phyloP scores from a whole-genome alignment of 2,329 filamentous ascomycete genomes.

The Didymellaceae sp. region DNA sequence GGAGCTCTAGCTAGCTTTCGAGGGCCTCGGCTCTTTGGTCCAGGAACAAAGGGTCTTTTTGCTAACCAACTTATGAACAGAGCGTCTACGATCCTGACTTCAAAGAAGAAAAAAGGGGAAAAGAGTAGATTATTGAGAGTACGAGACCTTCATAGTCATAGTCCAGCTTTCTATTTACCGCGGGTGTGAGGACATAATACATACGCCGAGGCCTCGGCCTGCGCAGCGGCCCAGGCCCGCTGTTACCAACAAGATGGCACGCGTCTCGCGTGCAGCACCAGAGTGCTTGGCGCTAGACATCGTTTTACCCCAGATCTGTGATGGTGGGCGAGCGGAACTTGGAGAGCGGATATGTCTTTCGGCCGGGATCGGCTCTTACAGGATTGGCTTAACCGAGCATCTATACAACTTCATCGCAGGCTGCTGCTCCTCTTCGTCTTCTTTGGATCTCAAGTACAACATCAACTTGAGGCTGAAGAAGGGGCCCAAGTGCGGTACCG shows the following conservation, averaged over 20 bases:
- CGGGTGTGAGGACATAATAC: constrained; percentile 42
- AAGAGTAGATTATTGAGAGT: constrained; percentile 7
- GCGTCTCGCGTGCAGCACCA: constrained; percentile 24
- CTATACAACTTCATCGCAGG: not conserved
- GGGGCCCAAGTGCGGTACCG: not conserved
- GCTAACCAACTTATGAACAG: too few relatives aligned
- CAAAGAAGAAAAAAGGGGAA: constrained; percentile 12
- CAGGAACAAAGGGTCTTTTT: constrained; percentile 30
- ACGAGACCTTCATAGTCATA: constrained; percentile 37
- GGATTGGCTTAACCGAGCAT: constrained; percentile 15
- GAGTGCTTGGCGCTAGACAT: constrained; percentile 28
- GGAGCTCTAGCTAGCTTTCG: constrained; percentile 27
- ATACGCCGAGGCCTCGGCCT: constrained; percentile 44
- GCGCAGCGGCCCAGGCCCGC: constrained; percentile 17
- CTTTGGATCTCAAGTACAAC: not conserved
- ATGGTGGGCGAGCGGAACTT: constrained; percentile 47
- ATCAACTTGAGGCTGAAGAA: constrained; percentile 8
- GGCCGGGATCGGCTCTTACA: constrained; percentile 39
- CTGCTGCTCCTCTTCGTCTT: not conserved
- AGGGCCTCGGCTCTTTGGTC: constrained; percentile 24
- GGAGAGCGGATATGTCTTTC: constrained; percentile 29
- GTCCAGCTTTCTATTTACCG: constrained; percentile 29
- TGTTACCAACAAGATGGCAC: constrained; percentile 24
- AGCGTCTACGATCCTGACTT: too few relatives aligned
- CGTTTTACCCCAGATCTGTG: constrained; percentile 40